These are phyloP conservation scores for Chlorophyllum brunneum DNA, from an alignment of 768 basidiomycete genomes.

Conservation along the genomic window DNA sequence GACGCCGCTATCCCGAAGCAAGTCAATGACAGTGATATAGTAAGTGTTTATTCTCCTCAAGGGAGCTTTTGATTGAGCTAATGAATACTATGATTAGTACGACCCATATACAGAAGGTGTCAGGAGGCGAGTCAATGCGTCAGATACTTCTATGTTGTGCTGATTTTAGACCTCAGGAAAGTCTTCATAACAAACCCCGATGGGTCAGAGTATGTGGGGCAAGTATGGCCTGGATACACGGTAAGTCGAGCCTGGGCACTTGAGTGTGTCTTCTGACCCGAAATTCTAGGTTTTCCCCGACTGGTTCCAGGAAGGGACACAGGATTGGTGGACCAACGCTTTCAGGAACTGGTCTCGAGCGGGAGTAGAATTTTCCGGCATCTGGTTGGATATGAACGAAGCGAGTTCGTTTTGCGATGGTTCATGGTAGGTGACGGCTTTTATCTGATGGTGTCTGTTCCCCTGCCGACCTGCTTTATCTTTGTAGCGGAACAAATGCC, in stretches of 20 bases:
- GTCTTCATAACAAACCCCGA: constrained; percentile 76
- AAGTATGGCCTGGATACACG: constrained; percentile 77
- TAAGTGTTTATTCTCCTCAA: constrained; percentile 29
- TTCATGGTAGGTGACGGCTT: constrained; percentile 24
- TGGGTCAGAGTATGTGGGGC: constrained; percentile 65
- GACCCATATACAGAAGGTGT: constrained; percentile 61
- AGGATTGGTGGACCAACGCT: constrained; percentile 30
- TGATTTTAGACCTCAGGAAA: constrained; percentile 33
- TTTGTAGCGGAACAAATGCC: constrained; percentile 48
- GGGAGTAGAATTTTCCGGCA: constrained; percentile 28
- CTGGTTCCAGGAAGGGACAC: constrained; percentile 28
- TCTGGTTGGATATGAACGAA: constrained; percentile 34
- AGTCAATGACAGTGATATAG: constrained; percentile 57
- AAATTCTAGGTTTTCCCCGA: constrained; percentile 25
- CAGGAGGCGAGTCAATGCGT: constrained; percentile 39
- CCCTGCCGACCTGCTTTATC: constrained; percentile 9
- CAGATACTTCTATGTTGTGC: neutral
- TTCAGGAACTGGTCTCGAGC: constrained; percentile 26
- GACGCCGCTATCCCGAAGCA: constrained; percentile 59
- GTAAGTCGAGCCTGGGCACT: constrained; percentile 27
- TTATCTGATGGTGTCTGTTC: neutral
- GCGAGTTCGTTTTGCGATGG: constrained; percentile 32
- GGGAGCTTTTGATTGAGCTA: neutral
- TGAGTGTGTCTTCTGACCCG: neutral
- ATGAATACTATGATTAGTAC: constrained; percentile 39